Base-by-base conservation (phyloP, 495 filamentous ascomycete genomes). In the Penicillium fimorum region DNA sequence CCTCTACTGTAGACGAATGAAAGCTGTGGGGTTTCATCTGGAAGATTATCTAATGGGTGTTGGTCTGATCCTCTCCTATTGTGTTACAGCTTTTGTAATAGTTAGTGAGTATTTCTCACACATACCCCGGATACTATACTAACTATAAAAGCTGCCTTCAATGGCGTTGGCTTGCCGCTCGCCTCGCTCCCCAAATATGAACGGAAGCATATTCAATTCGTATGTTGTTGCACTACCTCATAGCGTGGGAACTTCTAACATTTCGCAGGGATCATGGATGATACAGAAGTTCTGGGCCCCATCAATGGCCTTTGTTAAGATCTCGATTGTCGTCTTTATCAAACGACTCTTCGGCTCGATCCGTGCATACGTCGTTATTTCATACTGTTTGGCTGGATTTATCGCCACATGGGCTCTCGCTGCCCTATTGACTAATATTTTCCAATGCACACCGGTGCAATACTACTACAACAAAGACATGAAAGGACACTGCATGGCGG, bases 301-400 rank as follows among this genome's bases (percentile, higher is more conserved):
- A 6, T 61, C 65, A 12, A 61, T 66, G 30, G 68, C 65, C 49
- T 55, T 71, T 32, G 63, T 65, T 45, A 74, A 74, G 50, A 67
- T 69, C 30, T 71, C 68, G 13, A 71, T 74, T 40, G 56, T 74
- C 18, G 47, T 72, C 25, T 67, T 71, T 37, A 63, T 69, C 29
- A 56, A 58, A 20, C 61, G 64, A 17, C 46, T 69, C 9, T 56
- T 69, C n/a, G 58, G 60, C n/a, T 58, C 64, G 1, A 38, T 38
- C 15, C 35, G 18, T 64, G 22, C 35, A 30, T 29, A 38, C n/a
- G 35, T 38, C n/a, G 7, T 38, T 42, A 9, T 47, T 48, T 38
- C 9, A 13, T n/a, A 50, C 35, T 38, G 48, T 11, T 11, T 50
- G 6, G 17, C 9, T 1, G 33, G 15, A 12, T 57, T 68, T 48